Evolutionary conservation across 2,329 filamentous ascomycete genomes (phyloP), one percentile per base, ranked within the genome.

Genomic region (Trichoderma sp.): DNA sequence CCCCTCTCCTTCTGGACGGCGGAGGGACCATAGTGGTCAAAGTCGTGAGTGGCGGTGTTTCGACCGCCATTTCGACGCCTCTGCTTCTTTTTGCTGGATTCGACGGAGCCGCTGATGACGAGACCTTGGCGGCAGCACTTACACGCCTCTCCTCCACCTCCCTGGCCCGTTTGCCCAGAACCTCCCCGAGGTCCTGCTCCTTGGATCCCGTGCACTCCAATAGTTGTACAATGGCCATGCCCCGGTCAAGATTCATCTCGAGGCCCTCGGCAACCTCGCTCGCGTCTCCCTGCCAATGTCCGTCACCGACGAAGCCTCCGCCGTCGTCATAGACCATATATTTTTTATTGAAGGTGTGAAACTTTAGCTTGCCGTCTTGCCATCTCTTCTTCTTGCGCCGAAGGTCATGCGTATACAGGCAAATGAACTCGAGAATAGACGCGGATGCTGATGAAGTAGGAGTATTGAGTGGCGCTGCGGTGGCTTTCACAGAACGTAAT

Each of bases 341-440:
- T 5, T 92, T 88, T 73, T 88, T 91, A 79, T 97, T 97, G 84
- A 96, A 97, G 0, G 90, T 90, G 74, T 97, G 93, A 69, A 90
- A 96, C 69, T 90, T 90, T 67, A 97, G 85, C 59, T 88, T 88
- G 43, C 94, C 93, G 88, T 97, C 93, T 72, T 96, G 92, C 93
- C 93, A 97, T 67, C 91, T 83, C 75, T 97, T 97, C 71, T 92
- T 88, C 78, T 97, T 97, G 64, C 91, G 88, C 59, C 88, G 87
- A 48, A 96, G 76, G 74, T 97, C 93, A 74, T 91, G 87, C 2
- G 93, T 96, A 77, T 91, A 97, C 5, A 97, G 87, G 75, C 93
- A 97, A 67, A 86, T 84, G 76, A 90, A 96, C 73, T 96, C 92
- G 73, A 90, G 81, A 45, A 97, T 92, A 0, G 85, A 82, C 2